A percentile compares a stretch with the other conserved stretches of the same genome.
Evolutionary conservation across 164 flowering plant species (phyloP).

Genomic region (Santalum album): DNA sequence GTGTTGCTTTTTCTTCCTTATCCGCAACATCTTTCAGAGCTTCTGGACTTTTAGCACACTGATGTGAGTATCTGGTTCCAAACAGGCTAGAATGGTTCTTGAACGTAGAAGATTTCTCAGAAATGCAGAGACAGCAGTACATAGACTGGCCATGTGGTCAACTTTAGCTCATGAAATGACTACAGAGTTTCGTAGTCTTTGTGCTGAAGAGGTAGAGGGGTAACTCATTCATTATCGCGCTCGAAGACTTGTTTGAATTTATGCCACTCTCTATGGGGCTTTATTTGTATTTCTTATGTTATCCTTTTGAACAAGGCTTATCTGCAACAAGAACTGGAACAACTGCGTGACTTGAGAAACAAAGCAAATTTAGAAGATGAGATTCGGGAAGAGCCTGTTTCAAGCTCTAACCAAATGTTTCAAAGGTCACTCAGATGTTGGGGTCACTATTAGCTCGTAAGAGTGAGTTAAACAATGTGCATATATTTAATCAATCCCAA

Average conservation of each 20-base stretch:
- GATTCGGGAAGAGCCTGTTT: slow-evolving; percentile 81
- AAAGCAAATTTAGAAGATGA: slow-evolving; percentile 92
- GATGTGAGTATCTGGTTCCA: slow-evolving; percentile 10
- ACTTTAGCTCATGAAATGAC: slow-evolving; percentile 98
- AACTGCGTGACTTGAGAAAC: slow-evolving; percentile 80
- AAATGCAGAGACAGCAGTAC: slow-evolving; percentile 91
- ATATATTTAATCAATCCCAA: no score
- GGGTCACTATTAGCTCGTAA: slow-evolving; percentile 87
- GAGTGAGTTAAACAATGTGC: slow-evolving; percentile 42
- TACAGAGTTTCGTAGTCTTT: slow-evolving; percentile 96
- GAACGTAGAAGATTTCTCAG: slow-evolving; percentile 81
- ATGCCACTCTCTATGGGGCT: background rate
- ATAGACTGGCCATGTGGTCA: slow-evolving; percentile 93
- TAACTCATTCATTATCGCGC: slow-evolving; percentile 7
- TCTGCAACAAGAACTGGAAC: slow-evolving; percentile 97
- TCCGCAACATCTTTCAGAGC: no score
- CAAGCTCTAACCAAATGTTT: slow-evolving; percentile 90
- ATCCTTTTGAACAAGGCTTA: slow-evolving; percentile 58
- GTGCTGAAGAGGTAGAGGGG: slow-evolving; percentile 92
- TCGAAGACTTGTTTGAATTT: background rate
- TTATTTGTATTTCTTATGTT: slow-evolving; percentile 5
- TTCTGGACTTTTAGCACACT: background rate
- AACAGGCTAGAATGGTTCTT: slow-evolving; percentile 93
- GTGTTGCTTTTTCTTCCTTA: background rate
- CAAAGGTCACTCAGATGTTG: slow-evolving; percentile 95